A percentile compares a stretch with the other conserved stretches of the same genome.
These are phyloP conservation scores for Fusarium aywerte DNA, from an alignment of 2,329 filamentous ascomycete genomes.

Conservation along the genomic window DNA sequence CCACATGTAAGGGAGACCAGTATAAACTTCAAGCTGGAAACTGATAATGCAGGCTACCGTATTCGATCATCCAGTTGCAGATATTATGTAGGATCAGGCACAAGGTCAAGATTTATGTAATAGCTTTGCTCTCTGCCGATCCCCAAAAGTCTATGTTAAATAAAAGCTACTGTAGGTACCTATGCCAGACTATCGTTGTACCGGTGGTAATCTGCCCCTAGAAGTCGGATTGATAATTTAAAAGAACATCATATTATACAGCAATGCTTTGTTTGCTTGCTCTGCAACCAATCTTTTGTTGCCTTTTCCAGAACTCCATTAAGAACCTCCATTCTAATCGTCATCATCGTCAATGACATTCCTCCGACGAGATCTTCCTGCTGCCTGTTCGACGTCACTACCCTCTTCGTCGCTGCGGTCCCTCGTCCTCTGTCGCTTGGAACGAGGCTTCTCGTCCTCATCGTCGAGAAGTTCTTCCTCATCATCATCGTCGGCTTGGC, in stretches of 20 bases:
- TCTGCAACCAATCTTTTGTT: constrained; percentile 4
- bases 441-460: constrained; percentile 58
- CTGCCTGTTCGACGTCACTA: constrained; percentile 62
- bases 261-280: constrained; percentile 19
- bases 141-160: constrained; percentile 10
- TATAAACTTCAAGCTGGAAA: not conserved
- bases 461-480: constrained; percentile 67
- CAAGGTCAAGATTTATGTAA: not conserved
- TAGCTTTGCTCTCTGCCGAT: constrained; percentile 1
- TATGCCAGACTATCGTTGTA: not conserved
- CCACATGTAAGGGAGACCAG: constrained; percentile 8
- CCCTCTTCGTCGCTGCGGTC: constrained; percentile 59
- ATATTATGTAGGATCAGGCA: not conserved
- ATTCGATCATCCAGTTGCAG: not conserved
- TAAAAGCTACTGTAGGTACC: not conserved
- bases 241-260: constrained; percentile 26
- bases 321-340: constrained; percentile 52
- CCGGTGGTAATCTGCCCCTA: not conserved
- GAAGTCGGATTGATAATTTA: constrained; percentile 10
- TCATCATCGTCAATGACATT: constrained; percentile 70
- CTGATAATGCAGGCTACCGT: not conserved
- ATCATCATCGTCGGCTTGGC: constrained; percentile 72
- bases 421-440: constrained; percentile 63
- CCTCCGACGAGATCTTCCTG: constrained; percentile 63
- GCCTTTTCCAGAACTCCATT: not conserved